A percentile compares a stretch with the other conserved stretches of the same genome.
These are phyloP conservation scores for Ophiostoma australiae DNA, from an alignment of 2,329 filamentous ascomycete species.

Conservation along the genomic window DNA sequence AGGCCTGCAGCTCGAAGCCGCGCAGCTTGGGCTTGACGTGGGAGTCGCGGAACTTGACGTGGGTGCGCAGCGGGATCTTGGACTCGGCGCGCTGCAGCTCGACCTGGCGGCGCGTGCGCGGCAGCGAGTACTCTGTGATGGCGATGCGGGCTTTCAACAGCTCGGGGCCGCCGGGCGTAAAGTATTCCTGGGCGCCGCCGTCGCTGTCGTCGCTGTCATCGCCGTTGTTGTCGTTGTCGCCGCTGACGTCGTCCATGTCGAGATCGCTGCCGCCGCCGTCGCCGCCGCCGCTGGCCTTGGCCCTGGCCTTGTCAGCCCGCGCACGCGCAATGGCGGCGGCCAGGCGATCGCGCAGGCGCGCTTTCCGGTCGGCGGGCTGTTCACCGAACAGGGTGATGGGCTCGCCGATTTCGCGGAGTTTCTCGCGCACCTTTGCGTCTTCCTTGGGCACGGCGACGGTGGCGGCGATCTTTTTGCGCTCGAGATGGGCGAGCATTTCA, in stretches of 20 bases:
- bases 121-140: constrained; percentile 79
- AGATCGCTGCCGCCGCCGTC: constrained; percentile 16
- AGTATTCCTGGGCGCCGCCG: constrained; percentile 89
- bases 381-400: constrained; percentile 94
- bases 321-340: constrained; percentile 21
- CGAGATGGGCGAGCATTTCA: constrained; percentile 80
- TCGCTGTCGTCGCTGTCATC: constrained; percentile 48
- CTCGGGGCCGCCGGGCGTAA: constrained; percentile 72
- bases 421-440: constrained; percentile 76
- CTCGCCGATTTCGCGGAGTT: constrained; percentile 80
- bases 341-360: constrained; percentile 77
- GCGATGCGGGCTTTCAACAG: constrained; percentile 70
- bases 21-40: constrained; percentile 76
- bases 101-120: constrained; percentile 70
- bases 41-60: constrained; percentile 84
- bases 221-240: not conserved
- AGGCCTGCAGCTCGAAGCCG: constrained; percentile 85
- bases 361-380: constrained; percentile 76
- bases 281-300: not conserved
- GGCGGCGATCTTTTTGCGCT: constrained; percentile 82
- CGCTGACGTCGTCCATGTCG: constrained; percentile 55
- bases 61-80: constrained; percentile 76
- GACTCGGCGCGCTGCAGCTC: constrained; percentile 75
- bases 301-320: constrained; percentile 1
- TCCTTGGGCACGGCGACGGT: constrained; percentile 88